These are phyloP conservation scores for Mortierella hygrophila DNA, from an alignment of 192 early-diverging fungal genomes.

Conservation along the genomic window DNA sequence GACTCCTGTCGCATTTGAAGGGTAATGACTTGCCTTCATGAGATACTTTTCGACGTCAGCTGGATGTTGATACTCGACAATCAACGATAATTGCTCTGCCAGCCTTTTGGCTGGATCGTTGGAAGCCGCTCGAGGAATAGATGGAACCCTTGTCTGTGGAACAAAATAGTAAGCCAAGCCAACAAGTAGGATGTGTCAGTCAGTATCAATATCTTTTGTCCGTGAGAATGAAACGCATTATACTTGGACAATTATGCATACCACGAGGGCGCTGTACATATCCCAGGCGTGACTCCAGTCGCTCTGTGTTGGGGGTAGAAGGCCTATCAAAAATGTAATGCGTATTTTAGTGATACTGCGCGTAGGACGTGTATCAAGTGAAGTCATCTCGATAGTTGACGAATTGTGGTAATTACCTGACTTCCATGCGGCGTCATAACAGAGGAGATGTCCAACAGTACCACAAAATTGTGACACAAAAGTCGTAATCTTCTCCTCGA, in stretches of 20 bases:
- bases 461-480: conserved; percentile 28
- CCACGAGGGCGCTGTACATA: conserved; percentile 42
- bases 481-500: not conserved
- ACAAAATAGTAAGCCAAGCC: not conserved
- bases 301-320: conserved; percentile 13
- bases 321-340: conserved; percentile 2
- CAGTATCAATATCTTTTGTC: too few species aligned
- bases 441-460: conserved; percentile 27
- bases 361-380: not conserved
- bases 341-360: not conserved
- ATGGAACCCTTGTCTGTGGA: not conserved
- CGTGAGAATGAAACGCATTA: too few species aligned
- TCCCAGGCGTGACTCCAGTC: conserved; percentile 41
- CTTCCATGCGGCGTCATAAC: conserved; percentile 49
- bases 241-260: not conserved
- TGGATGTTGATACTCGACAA: conserved; percentile 26
- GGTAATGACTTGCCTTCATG: not conserved
- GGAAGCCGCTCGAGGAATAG: not conserved
- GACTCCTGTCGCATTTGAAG: not conserved
- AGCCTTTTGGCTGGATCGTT: not conserved
- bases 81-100: not conserved
- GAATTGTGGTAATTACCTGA: conserved; percentile 21
- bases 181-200: too few species aligned
- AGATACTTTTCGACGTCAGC: conserved; percentile 19
- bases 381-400: not conserved